Evolutionary conservation across 2,329 filamentous ascomycete genomes (phyloP).

Genomic region (Aureobasidium sp.): DNA sequence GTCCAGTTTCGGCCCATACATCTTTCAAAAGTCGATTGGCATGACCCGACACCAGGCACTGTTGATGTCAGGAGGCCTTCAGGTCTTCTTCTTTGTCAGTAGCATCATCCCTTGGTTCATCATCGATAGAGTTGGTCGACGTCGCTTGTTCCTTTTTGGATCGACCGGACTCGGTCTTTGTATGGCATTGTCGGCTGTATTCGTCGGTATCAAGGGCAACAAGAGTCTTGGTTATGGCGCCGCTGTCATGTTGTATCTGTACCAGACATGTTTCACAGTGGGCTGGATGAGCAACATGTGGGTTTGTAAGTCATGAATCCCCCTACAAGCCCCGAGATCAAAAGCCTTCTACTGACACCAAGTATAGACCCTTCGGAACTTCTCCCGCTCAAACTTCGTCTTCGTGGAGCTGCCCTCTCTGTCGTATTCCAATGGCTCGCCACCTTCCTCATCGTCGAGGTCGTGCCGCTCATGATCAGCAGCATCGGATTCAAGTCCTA

Average conservation of each 20-base stretch:
- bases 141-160: conserved; percentile 25
- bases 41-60: conserved; percentile 18
- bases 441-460: conserved; percentile 15
- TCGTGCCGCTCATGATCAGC: conserved; percentile 41
- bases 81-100: conserved; percentile 27
- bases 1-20: conserved; percentile 20
- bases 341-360: not conserved
- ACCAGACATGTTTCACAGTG: conserved; percentile 31
- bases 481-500: conserved; percentile 47
- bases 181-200: conserved; percentile 20
- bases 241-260: conserved; percentile 32
- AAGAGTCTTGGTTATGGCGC: conserved; percentile 24
- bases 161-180: conserved; percentile 23
- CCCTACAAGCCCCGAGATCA: too few relatives aligned
- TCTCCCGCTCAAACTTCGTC: conserved; percentile 21
- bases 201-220: conserved; percentile 18
- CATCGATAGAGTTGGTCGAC: conserved; percentile 27
- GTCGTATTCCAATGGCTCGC: conserved; percentile 26
- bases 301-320: conserved; percentile 16
- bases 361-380: conserved; percentile 20
- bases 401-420: conserved; percentile 21
- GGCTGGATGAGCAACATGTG: conserved; percentile 23
- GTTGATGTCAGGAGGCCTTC: conserved; percentile 23
- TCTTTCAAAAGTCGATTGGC: conserved; percentile 20
- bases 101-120: conserved; percentile 24